Evolutionary conservation across 2,329 filamentous ascomycete genomes (phyloP), one percentile per base, ranked within the genome.

Genomic region (Ophiostoma perfectum): DNA sequence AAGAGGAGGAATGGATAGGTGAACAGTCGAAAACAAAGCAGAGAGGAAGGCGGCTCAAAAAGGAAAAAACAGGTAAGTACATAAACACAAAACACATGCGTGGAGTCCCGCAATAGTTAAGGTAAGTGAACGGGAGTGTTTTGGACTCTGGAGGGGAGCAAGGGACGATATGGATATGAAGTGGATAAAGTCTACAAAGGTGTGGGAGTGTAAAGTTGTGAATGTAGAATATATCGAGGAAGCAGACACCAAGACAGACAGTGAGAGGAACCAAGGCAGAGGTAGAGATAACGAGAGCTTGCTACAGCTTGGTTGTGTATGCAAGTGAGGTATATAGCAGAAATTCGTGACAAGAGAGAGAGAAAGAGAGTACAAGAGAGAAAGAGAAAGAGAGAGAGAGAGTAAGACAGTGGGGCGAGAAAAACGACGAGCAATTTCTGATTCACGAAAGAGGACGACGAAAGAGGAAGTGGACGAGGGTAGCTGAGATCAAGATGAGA

Each of bases 101-200:
- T 27, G 5, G 55, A 55, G 55, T 38, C 9, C 55, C 38, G 38
- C 58, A 63, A 42, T 41, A 18, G 27, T 41, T 18, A 63, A 42
- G 39, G 60, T 18, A 42, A 63, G 60, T 39, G 42, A 63, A 63
- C 39, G 60, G 60, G n/a, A 63, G 60, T 63, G 60, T 63, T 63
- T 44, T 27, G 60, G 49, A 27, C 6, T 27, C 8, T 16, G 16
- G 36, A 39, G 58, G 58, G 58, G 58, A 39, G 60, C 60, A n/a
- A 62, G 58, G 39, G 39, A 63, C 60, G 27, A 44, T n/a, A 63
- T 42, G 38, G 39, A 18, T 63, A 63, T 63, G 16, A 42, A 63
- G 60, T 63, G 60, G 60, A 63, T 42, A 16, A 63, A 63, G 16
- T 42, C n/a, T 38, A 18, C 38, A 9, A 62, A 12, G 41, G 36